Conservation (phyloP, 179 eudicot species). For the Gypsophila paniculata region DNA sequence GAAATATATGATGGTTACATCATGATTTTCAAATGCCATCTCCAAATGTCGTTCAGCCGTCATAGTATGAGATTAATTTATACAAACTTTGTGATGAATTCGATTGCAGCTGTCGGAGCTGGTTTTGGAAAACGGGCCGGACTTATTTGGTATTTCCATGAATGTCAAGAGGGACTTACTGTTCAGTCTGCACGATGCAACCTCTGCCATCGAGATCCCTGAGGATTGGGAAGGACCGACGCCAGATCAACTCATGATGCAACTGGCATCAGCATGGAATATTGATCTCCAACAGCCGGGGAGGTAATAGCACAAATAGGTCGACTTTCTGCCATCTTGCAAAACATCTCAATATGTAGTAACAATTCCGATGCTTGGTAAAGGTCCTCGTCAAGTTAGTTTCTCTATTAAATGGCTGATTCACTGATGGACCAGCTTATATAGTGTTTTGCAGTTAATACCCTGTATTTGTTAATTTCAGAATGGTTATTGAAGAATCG, state of each 20-base stretch:
- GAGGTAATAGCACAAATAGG: conserved; percentile 19
- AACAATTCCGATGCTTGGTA: conserved; percentile 5
- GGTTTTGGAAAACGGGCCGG: conserved; percentile 70
- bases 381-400: background rate
- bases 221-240: conserved; percentile 94
- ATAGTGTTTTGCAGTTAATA: conserved; percentile 19
- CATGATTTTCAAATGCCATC: too few species aligned
- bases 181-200: conserved; percentile 64
- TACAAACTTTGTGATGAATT: background rate
- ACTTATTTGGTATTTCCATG: conserved; percentile 53
- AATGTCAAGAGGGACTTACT: conserved; percentile 70
- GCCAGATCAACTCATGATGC: conserved; percentile 87
- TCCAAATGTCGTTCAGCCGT: background rate
- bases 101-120: conserved; percentile 59
- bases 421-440: background rate
- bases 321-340: conserved; percentile 6
- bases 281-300: conserved; percentile 62
- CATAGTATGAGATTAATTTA: background rate
- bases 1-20: too few species aligned
- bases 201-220: conserved; percentile 55
- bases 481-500: conserved; percentile 3
- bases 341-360: conserved; percentile 9
- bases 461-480: conserved; percentile 6
- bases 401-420: conserved; percentile 10
- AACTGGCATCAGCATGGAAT: conserved; percentile 83